These are phyloP conservation scores for Trichoderma breve DNA, from an alignment of 2,329 filamentous ascomycete species.

Conservation along the genomic window DNA sequence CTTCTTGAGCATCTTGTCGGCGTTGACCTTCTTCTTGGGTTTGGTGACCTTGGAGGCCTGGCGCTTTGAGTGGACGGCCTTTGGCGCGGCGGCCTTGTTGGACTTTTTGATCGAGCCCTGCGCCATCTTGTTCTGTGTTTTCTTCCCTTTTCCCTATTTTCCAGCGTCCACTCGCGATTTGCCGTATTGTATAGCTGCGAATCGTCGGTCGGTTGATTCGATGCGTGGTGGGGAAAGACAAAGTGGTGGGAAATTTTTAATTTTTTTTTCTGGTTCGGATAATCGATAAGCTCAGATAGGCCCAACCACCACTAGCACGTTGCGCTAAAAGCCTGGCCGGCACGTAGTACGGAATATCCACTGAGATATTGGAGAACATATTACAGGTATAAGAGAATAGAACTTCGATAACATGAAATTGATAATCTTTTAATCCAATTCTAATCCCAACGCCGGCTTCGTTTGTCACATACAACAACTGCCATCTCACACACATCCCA, in stretches of 20 bases:
- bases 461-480: neutral
- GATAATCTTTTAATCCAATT: neutral
- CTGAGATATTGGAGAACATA: neutral
- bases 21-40: conserved; percentile 46
- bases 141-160: neutral
- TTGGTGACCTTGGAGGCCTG: conserved; percentile 49
- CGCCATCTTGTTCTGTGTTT: conserved; percentile 43
- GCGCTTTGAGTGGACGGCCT: conserved; percentile 42
- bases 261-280: neutral
- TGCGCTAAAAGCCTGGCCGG: neutral
- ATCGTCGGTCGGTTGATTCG: neutral
- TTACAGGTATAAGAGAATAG: neutral
- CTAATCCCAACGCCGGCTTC: conserved; percentile 16
- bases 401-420: neutral
- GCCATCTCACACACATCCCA: neutral
- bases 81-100: conserved; percentile 40
- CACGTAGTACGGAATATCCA: neutral
- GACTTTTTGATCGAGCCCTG: conserved; percentile 54
- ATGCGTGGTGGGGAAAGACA: neutral
- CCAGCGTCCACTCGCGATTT: neutral
- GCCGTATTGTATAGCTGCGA: neutral
- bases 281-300: conserved; percentile 4
- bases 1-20: conserved; percentile 55
- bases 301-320: neutral
- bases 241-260: neutral